These are phyloP conservation scores for Apophysomyces ossiformis DNA, from an alignment of 371 early-diverging fungal species.

Conservation along the genomic window DNA sequence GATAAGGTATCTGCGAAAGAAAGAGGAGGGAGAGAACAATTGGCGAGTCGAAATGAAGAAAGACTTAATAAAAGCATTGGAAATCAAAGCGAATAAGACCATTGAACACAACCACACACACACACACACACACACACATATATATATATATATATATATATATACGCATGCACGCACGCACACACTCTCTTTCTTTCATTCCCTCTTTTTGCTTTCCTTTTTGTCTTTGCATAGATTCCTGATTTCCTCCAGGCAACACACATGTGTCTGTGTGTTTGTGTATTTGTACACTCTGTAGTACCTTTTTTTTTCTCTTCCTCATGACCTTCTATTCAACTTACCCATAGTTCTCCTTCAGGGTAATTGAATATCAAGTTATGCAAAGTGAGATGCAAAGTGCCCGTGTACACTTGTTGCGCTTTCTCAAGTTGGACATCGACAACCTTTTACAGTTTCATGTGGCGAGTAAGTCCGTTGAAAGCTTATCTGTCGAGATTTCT, in stretches of 20 bases:
- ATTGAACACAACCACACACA: conserved; percentile 3
- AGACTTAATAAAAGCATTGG: conserved; percentile 7
- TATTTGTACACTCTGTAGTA: neutral
- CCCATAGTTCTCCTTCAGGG: conserved; percentile 73
- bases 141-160: no score
- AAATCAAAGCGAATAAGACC: conserved; percentile 10
- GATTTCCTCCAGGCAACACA: neutral
- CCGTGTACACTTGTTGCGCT: conserved; percentile 56
- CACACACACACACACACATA: no score
- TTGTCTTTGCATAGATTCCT: neutral
- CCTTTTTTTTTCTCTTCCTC: neutral
- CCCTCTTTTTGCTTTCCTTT: neutral
- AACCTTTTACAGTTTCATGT: conserved; percentile 46
- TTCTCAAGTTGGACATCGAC: conserved; percentile 65
- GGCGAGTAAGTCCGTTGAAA: neutral
- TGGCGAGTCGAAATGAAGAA: conserved; percentile 7
- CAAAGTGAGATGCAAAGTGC: conserved; percentile 78
- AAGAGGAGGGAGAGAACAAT: conserved; percentile 10
- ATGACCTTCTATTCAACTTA: conserved; percentile 32
- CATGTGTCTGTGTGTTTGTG: neutral
- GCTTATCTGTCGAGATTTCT: neutral
- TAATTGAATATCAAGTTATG: conserved; percentile 82
- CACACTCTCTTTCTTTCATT: neutral
- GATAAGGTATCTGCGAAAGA: conserved; percentile 76
- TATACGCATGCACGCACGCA: no score